Evolutionary conservation across 2,329 filamentous ascomycete genomes (phyloP).

Genomic region (Calonectria fujianensis): DNA sequence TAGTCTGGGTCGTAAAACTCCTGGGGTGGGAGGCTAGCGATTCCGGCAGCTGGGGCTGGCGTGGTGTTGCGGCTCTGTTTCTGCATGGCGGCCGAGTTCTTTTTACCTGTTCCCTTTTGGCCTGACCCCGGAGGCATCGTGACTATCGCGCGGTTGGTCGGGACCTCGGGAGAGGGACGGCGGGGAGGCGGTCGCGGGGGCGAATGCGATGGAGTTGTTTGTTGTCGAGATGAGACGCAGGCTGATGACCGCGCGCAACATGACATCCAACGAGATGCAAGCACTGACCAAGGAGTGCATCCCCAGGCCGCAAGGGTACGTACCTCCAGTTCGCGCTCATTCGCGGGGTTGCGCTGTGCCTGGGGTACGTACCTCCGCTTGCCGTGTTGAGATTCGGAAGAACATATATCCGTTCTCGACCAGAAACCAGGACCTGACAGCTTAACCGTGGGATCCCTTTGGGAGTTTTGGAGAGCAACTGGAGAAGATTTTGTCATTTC

Average conservation of each 20-base stretch:
- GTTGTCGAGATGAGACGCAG: conserved; percentile 36
- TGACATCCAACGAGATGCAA: conserved; percentile 25
- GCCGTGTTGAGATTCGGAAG: neutral
- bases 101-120: conserved; percentile 80
- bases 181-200: conserved; percentile 26
- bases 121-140: conserved; percentile 75
- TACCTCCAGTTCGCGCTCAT: conserved; percentile 6
- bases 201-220: conserved; percentile 36
- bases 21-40: conserved; percentile 72
- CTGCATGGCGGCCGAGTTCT: conserved; percentile 75
- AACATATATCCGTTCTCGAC: neutral
- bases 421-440: too few relatives aligned
- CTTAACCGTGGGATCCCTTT: neutral
- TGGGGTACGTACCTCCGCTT: neutral
- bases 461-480: neutral
- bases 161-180: conserved; percentile 29
- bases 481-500: neutral
- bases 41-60: conserved; percentile 68
- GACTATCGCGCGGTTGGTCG: conserved; percentile 23
- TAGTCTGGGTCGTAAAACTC: conserved; percentile 77
- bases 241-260: conserved; percentile 36
- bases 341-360: conserved; percentile 7
- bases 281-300: conserved; percentile 31
- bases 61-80: conserved; percentile 88
- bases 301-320: conserved; percentile 31